A percentile compares a stretch with the other conserved stretches of the same genome.
Conservation (phyloP, 805 yeast genomes). For the Starmerella floris region DNA sequence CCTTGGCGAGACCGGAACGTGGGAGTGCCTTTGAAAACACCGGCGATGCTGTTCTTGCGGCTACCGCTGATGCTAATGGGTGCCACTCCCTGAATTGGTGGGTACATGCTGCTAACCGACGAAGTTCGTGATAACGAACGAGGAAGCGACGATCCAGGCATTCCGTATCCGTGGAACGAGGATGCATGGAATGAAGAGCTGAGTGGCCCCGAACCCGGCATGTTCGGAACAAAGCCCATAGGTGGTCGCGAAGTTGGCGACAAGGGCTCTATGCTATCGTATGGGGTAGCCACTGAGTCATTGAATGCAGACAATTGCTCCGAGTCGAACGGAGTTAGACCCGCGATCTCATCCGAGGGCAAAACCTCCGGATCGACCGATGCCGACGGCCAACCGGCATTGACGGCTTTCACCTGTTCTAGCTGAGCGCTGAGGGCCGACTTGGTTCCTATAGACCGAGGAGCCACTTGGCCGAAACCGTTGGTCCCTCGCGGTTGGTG, state of each 20-base stretch:
- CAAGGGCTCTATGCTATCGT: conserved; percentile 13
- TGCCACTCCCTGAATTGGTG: conserved; percentile 5
- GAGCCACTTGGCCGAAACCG: too few relatives aligned
- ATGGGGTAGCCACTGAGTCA: conserved; percentile 1
- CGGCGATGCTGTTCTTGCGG: conserved; percentile 11
- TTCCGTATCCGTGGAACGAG: background rate
- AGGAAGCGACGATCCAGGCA: conserved; percentile 4
- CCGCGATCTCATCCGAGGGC: background rate
- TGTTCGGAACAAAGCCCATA: background rate
- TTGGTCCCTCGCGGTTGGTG: too few relatives aligned
- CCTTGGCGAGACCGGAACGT: conserved; percentile 10
- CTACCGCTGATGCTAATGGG: conserved; percentile 15
- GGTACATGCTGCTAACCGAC: conserved; percentile 5
- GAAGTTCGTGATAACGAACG: conserved; percentile 11
- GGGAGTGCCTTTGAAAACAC: conserved; percentile 18
- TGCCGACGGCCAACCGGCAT: background rate
- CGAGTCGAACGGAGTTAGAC: background rate
- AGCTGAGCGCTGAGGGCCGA: conserved; percentile 18
- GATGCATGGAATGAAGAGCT: too few relatives aligned
- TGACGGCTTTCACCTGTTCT: conserved; percentile 11
- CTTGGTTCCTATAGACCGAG: conserved; percentile 1
- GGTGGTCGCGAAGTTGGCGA: conserved; percentile 18
- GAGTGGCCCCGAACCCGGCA: background rate
- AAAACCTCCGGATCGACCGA: background rate
- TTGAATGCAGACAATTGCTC: conserved; percentile 2